A percentile compares a stretch with the other conserved stretches of the same genome.
phyloP scores from a whole-genome alignment of 257 asterid species.

The Lantana camara region DNA sequence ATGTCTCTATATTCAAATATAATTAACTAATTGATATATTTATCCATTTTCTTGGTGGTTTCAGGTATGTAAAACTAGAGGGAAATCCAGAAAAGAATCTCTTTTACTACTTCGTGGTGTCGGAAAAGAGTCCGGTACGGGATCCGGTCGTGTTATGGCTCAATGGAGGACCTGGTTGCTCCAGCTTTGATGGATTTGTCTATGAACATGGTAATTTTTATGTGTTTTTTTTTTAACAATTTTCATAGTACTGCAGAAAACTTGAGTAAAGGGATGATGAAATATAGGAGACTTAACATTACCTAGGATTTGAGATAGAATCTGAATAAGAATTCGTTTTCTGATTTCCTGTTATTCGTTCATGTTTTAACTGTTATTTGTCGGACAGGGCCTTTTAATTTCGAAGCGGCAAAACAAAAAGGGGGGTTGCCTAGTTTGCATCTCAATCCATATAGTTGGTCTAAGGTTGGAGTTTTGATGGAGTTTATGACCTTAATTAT shows the following conservation, averaged over 20 bases:
- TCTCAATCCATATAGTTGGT: slow-evolving; percentile 60
- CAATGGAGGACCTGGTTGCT: slow-evolving; percentile 72
- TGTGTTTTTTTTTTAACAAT: not conserved
- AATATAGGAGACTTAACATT: too few species aligned
- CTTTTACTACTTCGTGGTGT: slow-evolving; percentile 58
- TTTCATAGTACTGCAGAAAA: too few species aligned
- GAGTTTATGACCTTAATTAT: too few species aligned
- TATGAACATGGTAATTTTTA: slow-evolving; percentile 54
- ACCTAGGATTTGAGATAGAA: too few species aligned
- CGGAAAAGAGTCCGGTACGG: slow-evolving; percentile 46
- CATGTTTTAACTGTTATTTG: too few species aligned
- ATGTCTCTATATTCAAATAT: not conserved
- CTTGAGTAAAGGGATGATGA: too few species aligned
- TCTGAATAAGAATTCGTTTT: too few species aligned
- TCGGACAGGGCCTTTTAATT: slow-evolving; percentile 65
- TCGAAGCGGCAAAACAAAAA: slow-evolving; percentile 43
- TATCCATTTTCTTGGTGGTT: not conserved
- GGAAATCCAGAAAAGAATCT: slow-evolving; percentile 45
- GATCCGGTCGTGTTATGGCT: slow-evolving; percentile 72
- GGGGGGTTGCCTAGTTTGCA: slow-evolving; percentile 56
- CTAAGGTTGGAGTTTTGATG: slow-evolving; percentile 43
- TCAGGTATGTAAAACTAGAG: slow-evolving; percentile 46
- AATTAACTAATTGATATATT: not conserved
- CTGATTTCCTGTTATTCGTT: too few species aligned
- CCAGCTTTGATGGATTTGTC: slow-evolving; percentile 74